These are phyloP conservation scores for Zymoseptoria passerinii DNA, from an alignment of 2,329 filamentous ascomycete species.

Conservation along the genomic window DNA sequence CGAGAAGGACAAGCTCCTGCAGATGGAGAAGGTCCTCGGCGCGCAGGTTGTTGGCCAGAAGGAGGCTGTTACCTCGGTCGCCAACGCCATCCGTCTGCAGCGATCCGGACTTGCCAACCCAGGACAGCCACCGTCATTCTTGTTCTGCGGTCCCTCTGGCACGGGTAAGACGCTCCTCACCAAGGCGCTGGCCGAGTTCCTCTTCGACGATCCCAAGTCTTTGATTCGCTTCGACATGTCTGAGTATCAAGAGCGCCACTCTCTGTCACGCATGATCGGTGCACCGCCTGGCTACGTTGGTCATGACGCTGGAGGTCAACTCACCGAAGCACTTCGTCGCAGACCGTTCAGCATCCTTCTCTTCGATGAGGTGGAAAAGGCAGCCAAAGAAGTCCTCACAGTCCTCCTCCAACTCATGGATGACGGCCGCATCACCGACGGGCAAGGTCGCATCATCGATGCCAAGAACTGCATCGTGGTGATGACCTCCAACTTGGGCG, in stretches of 20 bases:
- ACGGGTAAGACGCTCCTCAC: conserved; percentile 97
- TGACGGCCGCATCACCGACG: conserved; percentile 95
- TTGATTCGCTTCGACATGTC: conserved; percentile 99
- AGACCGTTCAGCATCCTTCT: conserved; percentile 96
- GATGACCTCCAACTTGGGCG: conserved; percentile 96
- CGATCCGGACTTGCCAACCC: conserved; percentile 91
- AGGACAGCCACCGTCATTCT: conserved; percentile 93
- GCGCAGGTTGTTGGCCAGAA: conserved; percentile 87
- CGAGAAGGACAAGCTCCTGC: conserved; percentile 95
- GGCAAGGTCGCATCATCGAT: conserved; percentile 89
- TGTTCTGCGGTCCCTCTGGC: conserved; percentile 97
- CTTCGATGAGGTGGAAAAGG: conserved; percentile 98
- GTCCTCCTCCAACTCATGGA: conserved; percentile 99
- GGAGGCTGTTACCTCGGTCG: conserved; percentile 86
- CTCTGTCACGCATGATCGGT: conserved; percentile 93
- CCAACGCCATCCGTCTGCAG: conserved; percentile 91
- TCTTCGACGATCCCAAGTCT: conserved; percentile 92
- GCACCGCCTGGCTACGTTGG: conserved; percentile 95
- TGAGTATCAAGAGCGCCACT: conserved; percentile 95
- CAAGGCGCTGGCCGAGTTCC: conserved; percentile 92
- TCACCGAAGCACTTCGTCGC: conserved; percentile 87
- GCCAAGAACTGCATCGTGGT: conserved; percentile 98
- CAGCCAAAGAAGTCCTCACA: conserved; percentile 92
- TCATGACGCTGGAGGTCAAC: conserved; percentile 88
- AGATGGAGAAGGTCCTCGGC: conserved; percentile 83